phyloP scores from a whole-genome alignment of 192 early-diverging fungal genomes.

The Backusella westeae region DNA sequence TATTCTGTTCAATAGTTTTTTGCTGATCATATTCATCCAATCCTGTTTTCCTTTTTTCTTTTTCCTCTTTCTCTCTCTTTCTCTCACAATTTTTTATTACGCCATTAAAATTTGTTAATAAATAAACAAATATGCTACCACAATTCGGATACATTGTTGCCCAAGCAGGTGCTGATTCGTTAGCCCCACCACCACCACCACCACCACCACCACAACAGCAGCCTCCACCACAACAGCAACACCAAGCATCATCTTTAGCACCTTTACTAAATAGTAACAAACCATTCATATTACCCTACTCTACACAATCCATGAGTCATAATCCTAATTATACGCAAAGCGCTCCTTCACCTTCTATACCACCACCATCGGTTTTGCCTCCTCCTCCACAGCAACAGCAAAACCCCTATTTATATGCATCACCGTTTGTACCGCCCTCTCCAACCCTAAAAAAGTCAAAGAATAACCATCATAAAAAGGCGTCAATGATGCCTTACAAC shows the following conservation, averaged over 20 bases:
- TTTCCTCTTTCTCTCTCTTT: background rate
- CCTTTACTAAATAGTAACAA: constrained; percentile 3
- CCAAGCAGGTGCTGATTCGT: constrained; percentile 38
- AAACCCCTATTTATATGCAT: constrained; percentile 1
- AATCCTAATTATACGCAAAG: constrained; percentile 4
- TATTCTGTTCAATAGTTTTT: constrained; percentile 1
- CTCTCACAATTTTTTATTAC: background rate
- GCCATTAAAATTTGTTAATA: background rate
- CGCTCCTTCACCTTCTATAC: constrained; percentile 1
- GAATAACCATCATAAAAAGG: background rate
- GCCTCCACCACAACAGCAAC: background rate
- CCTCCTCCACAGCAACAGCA: background rate
- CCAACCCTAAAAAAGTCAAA: background rate
- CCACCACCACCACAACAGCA: background rate
- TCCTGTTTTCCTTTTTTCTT: background rate
- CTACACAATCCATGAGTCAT: background rate
- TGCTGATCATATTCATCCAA: background rate
- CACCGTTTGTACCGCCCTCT: background rate
- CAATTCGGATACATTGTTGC: constrained; percentile 38
- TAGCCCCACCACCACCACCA: background rate
- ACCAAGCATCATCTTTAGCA: background rate
- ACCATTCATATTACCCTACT: background rate
- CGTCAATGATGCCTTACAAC: background rate
- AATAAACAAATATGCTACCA: constrained; percentile 24
- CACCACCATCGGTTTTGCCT: constrained; percentile 2